A percentile compares a stretch with the other conserved stretches of the same genome.
Evolutionary conservation across 352 stramenopile genomes (phyloP).

Genomic region (Globisporangium perplexum): DNA sequence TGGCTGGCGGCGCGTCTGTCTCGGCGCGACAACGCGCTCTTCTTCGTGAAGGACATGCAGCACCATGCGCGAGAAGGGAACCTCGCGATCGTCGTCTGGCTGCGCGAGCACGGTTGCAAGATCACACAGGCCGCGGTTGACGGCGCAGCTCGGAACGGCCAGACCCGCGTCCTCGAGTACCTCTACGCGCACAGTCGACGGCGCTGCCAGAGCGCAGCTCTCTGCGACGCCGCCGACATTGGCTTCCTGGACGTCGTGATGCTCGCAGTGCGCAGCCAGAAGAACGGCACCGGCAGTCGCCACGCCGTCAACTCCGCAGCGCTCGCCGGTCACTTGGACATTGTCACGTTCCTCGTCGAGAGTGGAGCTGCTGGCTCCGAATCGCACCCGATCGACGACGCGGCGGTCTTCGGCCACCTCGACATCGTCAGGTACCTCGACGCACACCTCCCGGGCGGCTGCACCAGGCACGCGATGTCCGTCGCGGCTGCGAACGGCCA

Average conservation of each 20-base stretch:
- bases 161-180: background rate
- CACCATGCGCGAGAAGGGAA: background rate
- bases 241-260: background rate
- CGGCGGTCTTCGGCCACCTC: background rate
- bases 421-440: constrained; percentile 1
- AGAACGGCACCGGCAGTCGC: background rate
- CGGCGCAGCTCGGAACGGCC: background rate
- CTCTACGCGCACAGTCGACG: background rate
- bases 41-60: background rate
- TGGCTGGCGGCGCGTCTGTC: background rate
- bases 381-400: background rate
- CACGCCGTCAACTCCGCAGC: background rate
- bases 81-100: background rate
- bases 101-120: background rate
- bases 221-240: background rate
- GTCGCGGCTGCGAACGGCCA: background rate
- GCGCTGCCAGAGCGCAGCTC: background rate
- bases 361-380: too few relatives aligned
- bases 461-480: background rate
- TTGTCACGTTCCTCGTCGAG: background rate
- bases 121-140: background rate
- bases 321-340: background rate
- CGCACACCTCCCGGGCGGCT: background rate
- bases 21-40: too few relatives aligned
- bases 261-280: background rate